Percentiles rank a stretch among this genome's conserved stretches.
These are phyloP conservation scores for Globisporangium nunn DNA, from an alignment of 352 stramenopile species.

Conservation along the genomic window DNA sequence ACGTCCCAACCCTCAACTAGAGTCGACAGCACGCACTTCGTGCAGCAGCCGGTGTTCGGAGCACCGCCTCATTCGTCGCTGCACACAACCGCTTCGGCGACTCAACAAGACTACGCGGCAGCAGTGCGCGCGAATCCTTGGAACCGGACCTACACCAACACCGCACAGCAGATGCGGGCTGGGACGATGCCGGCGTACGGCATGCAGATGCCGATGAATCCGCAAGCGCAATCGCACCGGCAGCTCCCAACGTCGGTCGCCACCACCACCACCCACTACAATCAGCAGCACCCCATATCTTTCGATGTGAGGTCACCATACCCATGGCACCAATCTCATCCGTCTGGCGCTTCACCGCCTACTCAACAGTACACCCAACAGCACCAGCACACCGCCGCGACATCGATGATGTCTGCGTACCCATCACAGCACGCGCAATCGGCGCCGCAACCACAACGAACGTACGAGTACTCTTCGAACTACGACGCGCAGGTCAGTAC, in stretches of 20 bases:
- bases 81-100: not conserved
- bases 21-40: not conserved
- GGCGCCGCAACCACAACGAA: not conserved
- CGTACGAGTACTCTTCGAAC: not conserved
- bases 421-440: not conserved
- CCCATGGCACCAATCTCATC: not conserved
- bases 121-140: not conserved
- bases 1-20: not conserved
- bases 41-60: not conserved
- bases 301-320: not conserved
- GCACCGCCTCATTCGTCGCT: not conserved
- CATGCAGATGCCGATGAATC: conserved; percentile 1
- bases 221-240: not conserved
- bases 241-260: too few species aligned
- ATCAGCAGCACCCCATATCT: not conserved
- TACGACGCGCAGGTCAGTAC: not conserved
- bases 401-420: not conserved
- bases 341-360: not conserved
- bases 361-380: not conserved
- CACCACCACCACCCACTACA: not conserved
- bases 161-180: not conserved
- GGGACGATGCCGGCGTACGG: not conserved
- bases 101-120: not conserved
- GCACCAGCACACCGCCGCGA: not conserved
- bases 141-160: not conserved